Base-by-base conservation (phyloP, 73 alveolate species). In the Paraurostyla sp. region DNA sequence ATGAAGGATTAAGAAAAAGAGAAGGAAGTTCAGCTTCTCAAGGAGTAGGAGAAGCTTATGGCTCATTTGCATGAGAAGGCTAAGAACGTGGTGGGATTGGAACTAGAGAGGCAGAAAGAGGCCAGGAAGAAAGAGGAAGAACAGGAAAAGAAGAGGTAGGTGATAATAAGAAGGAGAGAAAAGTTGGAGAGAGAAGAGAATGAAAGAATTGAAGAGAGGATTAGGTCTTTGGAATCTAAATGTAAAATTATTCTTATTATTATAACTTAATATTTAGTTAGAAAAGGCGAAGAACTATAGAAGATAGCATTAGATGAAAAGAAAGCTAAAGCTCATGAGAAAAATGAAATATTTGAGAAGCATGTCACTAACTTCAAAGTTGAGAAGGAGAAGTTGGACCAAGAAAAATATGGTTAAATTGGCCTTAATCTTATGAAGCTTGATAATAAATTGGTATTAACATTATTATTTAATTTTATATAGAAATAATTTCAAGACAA, bases 401-500 rank as follows among this genome's bases (percentile, higher is more conserved):
- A 65, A 40, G 82, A 65, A 23, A 65, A 65, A 65, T 65, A 35
- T 65, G 82, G 82, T n/a, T 38, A 65, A 40, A 0, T 65, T 15
- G 82, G 82, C 4, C 7, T 65, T 36, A 65, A 40, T 65, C 82
- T 65, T 2, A 65, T 65, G 35, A 65, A 65, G 41, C 32, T 65
- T 15, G 82, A 65, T 65, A 18, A 65, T 15, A 65, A 40, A 65
- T 1, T 65, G 56, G 82, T 65, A 38, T 29, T 11, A 35, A 35
- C 13, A 65, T 13, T 35, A 6, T 22, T 32, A 1, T 7, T 15
- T 20, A 32, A 22, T 40, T 38, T 27, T 16, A 59, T 59, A 33
- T 65, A 65, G 82, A 65, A 65, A 65, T 6, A 32, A 65, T 65
- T 65, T 40, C 25, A 65, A 65, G 82, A 65, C 58, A 65, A 65